Evolutionary conservation across 2,329 filamentous ascomycete genomes (phyloP), one percentile per base, ranked within the genome.

Genomic region (Chrysoporthe deuterocubensis): DNA sequence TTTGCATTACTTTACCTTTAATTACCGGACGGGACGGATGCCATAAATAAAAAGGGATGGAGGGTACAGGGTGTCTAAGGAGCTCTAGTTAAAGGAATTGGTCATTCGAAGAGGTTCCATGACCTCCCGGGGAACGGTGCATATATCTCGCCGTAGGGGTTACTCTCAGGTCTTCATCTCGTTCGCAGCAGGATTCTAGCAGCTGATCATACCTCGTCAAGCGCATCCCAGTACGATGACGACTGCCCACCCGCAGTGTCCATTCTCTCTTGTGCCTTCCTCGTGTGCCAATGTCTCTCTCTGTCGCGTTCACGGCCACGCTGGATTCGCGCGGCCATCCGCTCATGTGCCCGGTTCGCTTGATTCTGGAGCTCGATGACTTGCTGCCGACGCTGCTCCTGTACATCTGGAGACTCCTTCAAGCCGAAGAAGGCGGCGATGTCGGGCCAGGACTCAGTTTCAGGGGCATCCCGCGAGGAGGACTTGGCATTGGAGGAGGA

Each of bases 271-370:
- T 58, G 42, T 8, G 43, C 43, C 54, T 65, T 65, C 5, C 63
- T n/a, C 14, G 63, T 50, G 37, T 65, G 56, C 63, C 63, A 65
- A 3, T 58, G 16, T 5, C 63, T 32, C 44, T 65, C 63, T 21
- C 63, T 32, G 7, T 65, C 63, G 4, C 63, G 42, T 32, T 65
- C 63, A n/a, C 54, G 54, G 32, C 57, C 57, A n/a, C 63, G 63
- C 54, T 65, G 63, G 13, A 48, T 60, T 34, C 32, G 43, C 32
- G 54, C 56, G 1, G 63, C 63, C 42, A 65, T 46, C 63, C 13
- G 32, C 42, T 58, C 40, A 14, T 44, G 13, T 13, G 40, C 54
- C 14, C 21, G 57, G 34, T 44, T n/a, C 16, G 43, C 54, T 18
- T 44, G 40, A 6, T 44, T 56, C 43, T 65, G 54, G 14, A 21